Conservation (phyloP, 805 yeast species). For the Monosporozyma aerobia region DNA sequence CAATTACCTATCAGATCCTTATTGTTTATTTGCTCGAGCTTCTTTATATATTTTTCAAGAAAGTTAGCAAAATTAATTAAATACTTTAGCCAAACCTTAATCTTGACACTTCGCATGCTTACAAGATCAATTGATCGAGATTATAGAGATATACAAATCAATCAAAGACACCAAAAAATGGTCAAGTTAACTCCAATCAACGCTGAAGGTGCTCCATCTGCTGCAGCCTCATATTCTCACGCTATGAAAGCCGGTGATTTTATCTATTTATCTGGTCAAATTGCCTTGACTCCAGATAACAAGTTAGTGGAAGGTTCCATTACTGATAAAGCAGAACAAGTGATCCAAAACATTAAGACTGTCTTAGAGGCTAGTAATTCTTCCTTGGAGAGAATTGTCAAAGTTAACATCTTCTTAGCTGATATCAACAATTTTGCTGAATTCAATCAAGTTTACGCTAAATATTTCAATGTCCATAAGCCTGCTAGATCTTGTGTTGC, state of each 20-base stretch:
- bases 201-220: slow-evolving; percentile 82
- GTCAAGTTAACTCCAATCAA: slow-evolving; percentile 38
- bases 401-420: slow-evolving; percentile 79
- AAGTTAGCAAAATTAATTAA: no score
- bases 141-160: not conserved
- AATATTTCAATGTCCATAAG: slow-evolving; percentile 66
- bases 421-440: slow-evolving; percentile 81
- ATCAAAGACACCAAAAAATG: slow-evolving; percentile 9
- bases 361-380: slow-evolving; percentile 83
- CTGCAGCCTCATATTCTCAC: slow-evolving; percentile 94
- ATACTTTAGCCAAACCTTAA: not conserved
- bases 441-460: slow-evolving; percentile 75
- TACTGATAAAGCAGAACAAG: slow-evolving; percentile 71
- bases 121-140: no score
- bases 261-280: slow-evolving; percentile 89
- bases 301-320: slow-evolving; percentile 70
- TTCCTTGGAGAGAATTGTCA: slow-evolving; percentile 71
- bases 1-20: not conserved
- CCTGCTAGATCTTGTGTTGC: slow-evolving; percentile 99
- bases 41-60: not conserved
- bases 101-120: no score
- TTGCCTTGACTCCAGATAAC: slow-evolving; percentile 79
- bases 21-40: not conserved
- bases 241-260: slow-evolving; percentile 87
- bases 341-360: slow-evolving; percentile 54